Evolutionary conservation across 2,329 filamentous ascomycete genomes (phyloP).

Genomic region (Diaporthe citrichinensis): DNA sequence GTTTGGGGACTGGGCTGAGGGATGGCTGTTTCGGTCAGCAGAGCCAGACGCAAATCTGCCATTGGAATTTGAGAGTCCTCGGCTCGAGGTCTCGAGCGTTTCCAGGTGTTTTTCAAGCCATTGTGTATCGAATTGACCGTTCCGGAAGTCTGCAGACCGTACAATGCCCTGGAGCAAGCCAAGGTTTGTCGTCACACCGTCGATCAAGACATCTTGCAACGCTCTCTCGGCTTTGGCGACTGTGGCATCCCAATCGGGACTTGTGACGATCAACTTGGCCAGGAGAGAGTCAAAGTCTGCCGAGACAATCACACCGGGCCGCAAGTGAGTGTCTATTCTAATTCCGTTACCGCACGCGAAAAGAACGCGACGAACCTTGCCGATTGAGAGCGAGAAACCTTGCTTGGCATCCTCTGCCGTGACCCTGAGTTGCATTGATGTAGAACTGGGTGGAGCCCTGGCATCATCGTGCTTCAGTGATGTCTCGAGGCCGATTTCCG

Average conservation of each 20-base stretch:
- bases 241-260: conserved; percentile 63
- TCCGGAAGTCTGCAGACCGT: conserved; percentile 62
- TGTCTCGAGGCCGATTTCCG: conserved; percentile 53
- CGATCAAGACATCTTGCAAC: conserved; percentile 67
- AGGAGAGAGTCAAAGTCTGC: conserved; percentile 72
- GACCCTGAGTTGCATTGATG: conserved; percentile 68
- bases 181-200: conserved; percentile 71
- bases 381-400: conserved; percentile 71
- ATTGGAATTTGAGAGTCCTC: not conserved
- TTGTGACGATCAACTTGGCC: conserved; percentile 72
- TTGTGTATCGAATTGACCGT: conserved; percentile 47
- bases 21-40: not conserved
- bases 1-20: not conserved
- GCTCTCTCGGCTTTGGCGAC: conserved; percentile 68
- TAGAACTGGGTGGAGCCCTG: conserved; percentile 48
- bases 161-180: conserved; percentile 68
- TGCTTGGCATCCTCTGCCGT: conserved; percentile 68
- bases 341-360: conserved; percentile 71
- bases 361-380: conserved; percentile 67
- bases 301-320: conserved; percentile 60
- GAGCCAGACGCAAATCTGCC: not conserved
- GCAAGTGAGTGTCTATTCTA: conserved; percentile 68
- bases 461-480: conserved; percentile 50
- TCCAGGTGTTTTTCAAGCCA: conserved; percentile 20
- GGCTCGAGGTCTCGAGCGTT: too few species aligned